A percentile compares a stretch with the other conserved stretches of the same genome.
Evolutionary conservation across 1,284 basidiomycete species (phyloP).

Genomic region (Cutaneotrichosporon daszewskae): DNA sequence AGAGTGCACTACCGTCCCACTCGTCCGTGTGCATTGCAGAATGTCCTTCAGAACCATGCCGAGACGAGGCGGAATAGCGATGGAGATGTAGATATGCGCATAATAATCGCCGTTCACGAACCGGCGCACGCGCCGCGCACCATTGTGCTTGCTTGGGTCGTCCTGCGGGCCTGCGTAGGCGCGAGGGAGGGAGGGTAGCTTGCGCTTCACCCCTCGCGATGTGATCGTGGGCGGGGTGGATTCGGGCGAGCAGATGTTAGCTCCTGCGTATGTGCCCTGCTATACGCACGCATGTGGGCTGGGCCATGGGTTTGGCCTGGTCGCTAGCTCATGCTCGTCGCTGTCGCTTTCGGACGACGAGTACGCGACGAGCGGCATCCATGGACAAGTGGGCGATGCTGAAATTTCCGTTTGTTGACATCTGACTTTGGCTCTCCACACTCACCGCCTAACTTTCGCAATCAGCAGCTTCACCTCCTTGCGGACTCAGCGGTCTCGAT

Average conservation of each 20-base stretch:
- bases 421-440: neutral
- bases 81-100: slow-evolving; percentile 40
- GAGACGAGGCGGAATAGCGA: slow-evolving; percentile 13
- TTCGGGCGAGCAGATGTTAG: neutral
- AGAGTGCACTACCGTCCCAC: slow-evolving; percentile 17
- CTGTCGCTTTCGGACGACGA: slow-evolving; percentile 1
- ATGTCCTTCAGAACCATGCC: slow-evolving; percentile 12
- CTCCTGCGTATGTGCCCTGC: too few species aligned
- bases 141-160: slow-evolving; percentile 40
- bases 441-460: neutral
- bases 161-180: slow-evolving; percentile 15
- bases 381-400: neutral
- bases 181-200: slow-evolving; percentile 9
- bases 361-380: slow-evolving; percentile 1
- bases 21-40: slow-evolving; percentile 15
- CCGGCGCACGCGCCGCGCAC: slow-evolving; percentile 37
- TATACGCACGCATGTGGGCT: too few species aligned
- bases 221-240: too few species aligned
- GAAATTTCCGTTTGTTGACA: slow-evolving; percentile 4
- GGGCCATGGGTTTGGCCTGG: too few species aligned
- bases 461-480: too few species aligned
- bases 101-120: slow-evolving; percentile 46
- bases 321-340: neutral
- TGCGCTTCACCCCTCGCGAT: too few species aligned
- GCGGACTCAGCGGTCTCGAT: too few species aligned